A percentile compares a stretch with the other conserved stretches of the same genome.
Conservation (phyloP, 306 rosid species). For the Malus fusca region DNA sequence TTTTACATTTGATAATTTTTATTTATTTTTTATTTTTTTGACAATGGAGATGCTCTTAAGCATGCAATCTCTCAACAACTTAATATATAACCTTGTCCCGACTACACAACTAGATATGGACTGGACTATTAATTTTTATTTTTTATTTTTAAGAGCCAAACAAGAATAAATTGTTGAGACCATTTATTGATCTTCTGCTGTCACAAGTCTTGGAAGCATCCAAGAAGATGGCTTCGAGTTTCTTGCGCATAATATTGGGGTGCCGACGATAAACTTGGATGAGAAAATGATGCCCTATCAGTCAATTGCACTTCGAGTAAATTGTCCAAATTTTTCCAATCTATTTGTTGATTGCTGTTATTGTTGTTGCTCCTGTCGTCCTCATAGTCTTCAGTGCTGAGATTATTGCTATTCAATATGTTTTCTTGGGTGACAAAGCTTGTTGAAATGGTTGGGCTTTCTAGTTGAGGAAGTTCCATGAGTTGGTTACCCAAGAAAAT, state of each 20-base stretch:
- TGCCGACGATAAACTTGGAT: neutral
- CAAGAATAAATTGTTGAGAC: neutral
- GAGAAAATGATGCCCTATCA: neutral
- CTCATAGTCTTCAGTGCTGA: constrained; percentile 28
- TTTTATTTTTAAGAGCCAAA: neutral
- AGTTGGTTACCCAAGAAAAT: neutral
- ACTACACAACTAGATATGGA: neutral
- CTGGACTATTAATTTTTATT: neutral
- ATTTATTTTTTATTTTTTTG: too few species aligned
- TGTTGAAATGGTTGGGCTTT: constrained; percentile 30
- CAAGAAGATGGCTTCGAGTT: constrained; percentile 32
- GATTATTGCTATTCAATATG: neutral
- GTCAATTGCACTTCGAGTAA: constrained; percentile 32
- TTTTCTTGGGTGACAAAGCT: constrained; percentile 25
- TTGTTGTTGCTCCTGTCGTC: constrained; percentile 26
- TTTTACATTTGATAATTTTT: too few species aligned
- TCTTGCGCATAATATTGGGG: constrained; percentile 24
- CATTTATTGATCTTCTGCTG: neutral
- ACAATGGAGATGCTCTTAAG: too few species aligned
- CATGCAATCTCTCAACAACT: too few species aligned
- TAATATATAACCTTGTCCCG: neutral
- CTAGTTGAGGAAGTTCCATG: constrained; percentile 12
- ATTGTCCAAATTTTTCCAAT: constrained; percentile 59
- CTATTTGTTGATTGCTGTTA: constrained; percentile 24
- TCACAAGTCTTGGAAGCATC: constrained; percentile 55